Conservation (phyloP, 495 filamentous ascomycete genomes). For the Elaphomyces granulatus region DNA sequence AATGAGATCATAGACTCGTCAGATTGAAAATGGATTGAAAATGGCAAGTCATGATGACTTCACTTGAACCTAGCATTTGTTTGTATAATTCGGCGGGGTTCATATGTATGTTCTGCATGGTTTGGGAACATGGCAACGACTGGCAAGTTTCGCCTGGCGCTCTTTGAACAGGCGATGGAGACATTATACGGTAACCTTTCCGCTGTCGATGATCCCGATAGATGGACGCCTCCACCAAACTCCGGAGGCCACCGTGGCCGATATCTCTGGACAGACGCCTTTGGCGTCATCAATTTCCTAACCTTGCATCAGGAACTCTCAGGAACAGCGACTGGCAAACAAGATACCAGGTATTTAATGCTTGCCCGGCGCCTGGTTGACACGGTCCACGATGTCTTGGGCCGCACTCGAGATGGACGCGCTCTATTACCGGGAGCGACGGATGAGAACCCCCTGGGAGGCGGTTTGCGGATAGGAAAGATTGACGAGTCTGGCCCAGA, state of each 20-base stretch:
- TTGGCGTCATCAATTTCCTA: conserved; percentile 53
- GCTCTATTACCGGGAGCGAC: conserved; percentile 39
- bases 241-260: conserved; percentile 50
- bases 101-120: no score
- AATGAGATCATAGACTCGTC: conserved; percentile 18
- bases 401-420: conserved; percentile 36
- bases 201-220: conserved; percentile 16
- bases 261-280: conserved; percentile 57
- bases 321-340: conserved; percentile 14
- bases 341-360: conserved; percentile 31
- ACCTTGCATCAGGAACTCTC: conserved; percentile 37
- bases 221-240: conserved; percentile 32
- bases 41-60: conserved; percentile 10
- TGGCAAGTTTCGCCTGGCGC: no score
- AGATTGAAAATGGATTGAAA: conserved; percentile 4
- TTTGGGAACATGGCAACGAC: no score
- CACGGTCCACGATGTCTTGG: conserved; percentile 43
- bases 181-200: conserved; percentile 27
- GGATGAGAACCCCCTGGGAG: conserved; percentile 38
- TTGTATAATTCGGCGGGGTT: no score
- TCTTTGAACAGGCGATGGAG: conserved; percentile 26
- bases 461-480: conserved; percentile 53
- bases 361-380: conserved; percentile 38
- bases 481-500: conserved; percentile 35
- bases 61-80: no score